Evolutionary conservation across 2,329 filamentous ascomycete genomes (phyloP), one percentile per base, ranked within the genome.

Genomic region (Penicillium italicum): DNA sequence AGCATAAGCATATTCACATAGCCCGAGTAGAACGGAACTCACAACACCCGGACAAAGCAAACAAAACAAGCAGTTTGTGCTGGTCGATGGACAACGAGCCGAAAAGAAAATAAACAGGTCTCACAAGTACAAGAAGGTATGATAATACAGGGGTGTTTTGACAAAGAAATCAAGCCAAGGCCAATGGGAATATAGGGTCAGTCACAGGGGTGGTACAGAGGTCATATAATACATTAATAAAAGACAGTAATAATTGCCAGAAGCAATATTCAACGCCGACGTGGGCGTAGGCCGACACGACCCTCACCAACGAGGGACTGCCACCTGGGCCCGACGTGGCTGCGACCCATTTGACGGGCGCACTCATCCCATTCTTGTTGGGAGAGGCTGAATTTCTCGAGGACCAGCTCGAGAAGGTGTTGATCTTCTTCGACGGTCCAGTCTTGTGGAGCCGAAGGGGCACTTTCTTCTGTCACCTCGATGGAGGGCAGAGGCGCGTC

Each of bases 351-450:
- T 52, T 60, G 66, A 33, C 70, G 69, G 22, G 76, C 76, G 60
- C 76, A 79, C 28, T 77, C 76, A 26, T 75, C 72, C 77, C 76
- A 78, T 47, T 78, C 75, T 47, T 66, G 65, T 47, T 72, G 69
- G 28, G 75, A 76, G 5, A 79, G 69, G 28, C 72, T 69, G 28
- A 79, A 69, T 50, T 77, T 78, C 33, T 75, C 72, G 2, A 79
- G 72, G 9, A 79, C 76, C 4, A 76, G 60, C 44, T 76, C 69
- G 30, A 79, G 70, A 31, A 79, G 68, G 11, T 67, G 66, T 41
- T 71, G 67, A 55, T 79, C 77, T 58, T 78, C 75, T 34, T 73
- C 71, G 5, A 68, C 60, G 7, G 72, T 69, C 76, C 76, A 79
- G 4, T 53, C 16, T 58, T 66, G 53, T 55, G 53, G 37, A 55